Base-by-base conservation (phyloP, 768 basidiomycete genomes). In the Chalciporus piperatus region DNA sequence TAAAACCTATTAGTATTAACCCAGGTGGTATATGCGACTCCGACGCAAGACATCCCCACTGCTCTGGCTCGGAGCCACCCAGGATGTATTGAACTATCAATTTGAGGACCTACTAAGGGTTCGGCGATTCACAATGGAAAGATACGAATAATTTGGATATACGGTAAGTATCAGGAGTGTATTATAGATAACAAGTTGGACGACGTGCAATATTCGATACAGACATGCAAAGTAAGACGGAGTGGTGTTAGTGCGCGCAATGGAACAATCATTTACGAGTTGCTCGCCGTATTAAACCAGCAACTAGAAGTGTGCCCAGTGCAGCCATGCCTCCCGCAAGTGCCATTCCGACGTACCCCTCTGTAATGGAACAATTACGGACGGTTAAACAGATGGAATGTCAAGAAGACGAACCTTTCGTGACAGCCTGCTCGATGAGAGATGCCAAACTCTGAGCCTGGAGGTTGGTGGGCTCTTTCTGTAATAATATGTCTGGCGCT, bases 261-360 rank as follows among this genome's bases (percentile, higher is more conserved):
- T 41, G 9, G 50, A 45, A 37, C 30, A 45, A 46, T 70, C 50
- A 72, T 69, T 61, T 80, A 70, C 79, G 78, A 56, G 68, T 61
- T 69, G 89, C 86, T 82, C 89, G 89, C 83, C 91, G 88, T 82
- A 93, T 78, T 64, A 92, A 74, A 72, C 82, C 74, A 66, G 89
- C 87, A 49, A 92, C 51, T 51, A 88, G 67, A 43, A 92, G 69
- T 27, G 88, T 84, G 46, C 92, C 89, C 19, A 96, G 62, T 13
- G 96, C 94, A 13, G 90, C 93, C 38, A 81, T 87, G 48, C 94
- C 92, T 45, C 95, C 95, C 17, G 85, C 92, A 39, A 99, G 77
- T 13, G 94, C 97, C 87, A 99, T 93, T 42, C 97, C 97, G 45
- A 98, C 91, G 68, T 98, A 98, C n/a, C 95, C 95, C 70, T 99